Evolutionary conservation across 768 basidiomycete species (phyloP).

Genomic region (Hortiboletus campestris): DNA sequence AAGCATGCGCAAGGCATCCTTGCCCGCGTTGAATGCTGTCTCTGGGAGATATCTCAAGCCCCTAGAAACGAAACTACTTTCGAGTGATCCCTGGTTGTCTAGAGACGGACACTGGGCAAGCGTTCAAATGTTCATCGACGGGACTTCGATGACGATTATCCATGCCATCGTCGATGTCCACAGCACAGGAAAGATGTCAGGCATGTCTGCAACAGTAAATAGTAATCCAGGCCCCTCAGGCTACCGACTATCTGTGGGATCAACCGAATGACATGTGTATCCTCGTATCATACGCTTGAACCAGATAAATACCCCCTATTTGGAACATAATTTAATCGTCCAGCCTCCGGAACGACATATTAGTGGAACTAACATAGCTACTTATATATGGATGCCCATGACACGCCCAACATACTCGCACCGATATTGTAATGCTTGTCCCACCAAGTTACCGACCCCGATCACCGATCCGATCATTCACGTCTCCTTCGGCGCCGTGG

Average conservation of each 20-base stretch:
- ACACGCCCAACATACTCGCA: background rate
- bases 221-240: slow-evolving; percentile 69
- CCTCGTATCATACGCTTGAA: slow-evolving; percentile 44
- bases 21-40: slow-evolving; percentile 58
- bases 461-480: background rate
- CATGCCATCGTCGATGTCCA: too few relatives aligned
- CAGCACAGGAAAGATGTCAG: slow-evolving; percentile 69
- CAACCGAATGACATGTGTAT: slow-evolving; percentile 73
- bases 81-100: slow-evolving; percentile 45
- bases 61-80: slow-evolving; percentile 33
- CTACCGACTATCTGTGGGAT: slow-evolving; percentile 57
- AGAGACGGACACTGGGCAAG: slow-evolving; percentile 67
- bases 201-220: slow-evolving; percentile 79
- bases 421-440: background rate
- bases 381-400: background rate
- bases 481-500: background rate
- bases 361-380: background rate
- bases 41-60: slow-evolving; percentile 52
- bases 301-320: too few relatives aligned
- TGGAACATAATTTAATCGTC: background rate
- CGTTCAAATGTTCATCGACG: slow-evolving; percentile 53
- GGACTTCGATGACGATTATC: slow-evolving; percentile 87
- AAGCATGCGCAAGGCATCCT: slow-evolving; percentile 27
- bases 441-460: background rate
- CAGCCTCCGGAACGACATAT: background rate